Evolutionary conservation across 2,329 filamentous ascomycete species (phyloP).

Genomic region (Epichloe aotearoae): DNA sequence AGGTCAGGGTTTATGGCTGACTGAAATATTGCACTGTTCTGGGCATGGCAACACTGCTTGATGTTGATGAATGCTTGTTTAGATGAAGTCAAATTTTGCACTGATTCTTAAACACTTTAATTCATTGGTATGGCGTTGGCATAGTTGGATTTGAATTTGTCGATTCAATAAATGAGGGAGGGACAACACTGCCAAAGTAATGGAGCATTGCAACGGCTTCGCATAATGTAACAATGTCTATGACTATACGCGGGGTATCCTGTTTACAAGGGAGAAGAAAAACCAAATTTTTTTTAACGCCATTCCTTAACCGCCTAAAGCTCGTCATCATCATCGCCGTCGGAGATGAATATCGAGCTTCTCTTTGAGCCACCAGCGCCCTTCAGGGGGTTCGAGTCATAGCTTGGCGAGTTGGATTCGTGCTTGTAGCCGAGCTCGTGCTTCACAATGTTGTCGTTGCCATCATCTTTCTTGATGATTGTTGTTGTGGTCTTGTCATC

Average conservation of each 20-base stretch:
- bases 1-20: neutral
- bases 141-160: too few species aligned
- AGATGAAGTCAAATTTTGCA: neutral
- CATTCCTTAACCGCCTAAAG: neutral
- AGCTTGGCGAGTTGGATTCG: neutral
- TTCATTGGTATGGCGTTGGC: too few species aligned
- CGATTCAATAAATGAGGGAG: neutral
- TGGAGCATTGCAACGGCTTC: too few species aligned
- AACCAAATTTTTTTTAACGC: too few species aligned
- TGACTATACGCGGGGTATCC: too few species aligned
- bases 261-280: neutral
- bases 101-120: too few species aligned
- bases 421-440: neutral
- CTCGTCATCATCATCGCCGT: slow-evolving; percentile 24
- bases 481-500: neutral
- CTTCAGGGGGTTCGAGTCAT: slow-evolving; percentile 7
- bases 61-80: too few species aligned
- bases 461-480: neutral
- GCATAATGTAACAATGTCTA: too few species aligned
- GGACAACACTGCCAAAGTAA: neutral
- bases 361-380: slow-evolving; percentile 12
- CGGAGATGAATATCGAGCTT: slow-evolving; percentile 24
- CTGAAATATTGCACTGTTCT: neutral
- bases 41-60: too few species aligned
- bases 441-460: neutral